These are phyloP conservation scores for Acanthamoeba sp. DNA, from an alignment of 208 protist species.

Conservation along the genomic window DNA sequence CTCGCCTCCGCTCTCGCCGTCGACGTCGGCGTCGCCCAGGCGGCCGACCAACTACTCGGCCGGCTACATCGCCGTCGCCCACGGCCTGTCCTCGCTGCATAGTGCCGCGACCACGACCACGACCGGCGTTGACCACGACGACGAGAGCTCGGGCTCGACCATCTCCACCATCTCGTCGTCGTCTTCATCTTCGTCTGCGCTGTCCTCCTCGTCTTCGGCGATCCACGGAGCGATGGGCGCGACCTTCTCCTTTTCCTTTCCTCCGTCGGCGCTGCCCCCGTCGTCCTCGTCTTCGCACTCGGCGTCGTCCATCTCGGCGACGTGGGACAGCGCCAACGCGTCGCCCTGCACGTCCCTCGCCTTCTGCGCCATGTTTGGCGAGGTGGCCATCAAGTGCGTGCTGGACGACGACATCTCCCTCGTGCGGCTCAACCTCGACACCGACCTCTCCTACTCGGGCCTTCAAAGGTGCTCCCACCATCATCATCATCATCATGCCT, in stretches of 20 bases:
- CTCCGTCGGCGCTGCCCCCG: background rate
- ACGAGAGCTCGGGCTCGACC: background rate
- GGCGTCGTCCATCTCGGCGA: background rate
- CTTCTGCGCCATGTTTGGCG: conserved; percentile 3
- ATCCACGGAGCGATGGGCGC: background rate
- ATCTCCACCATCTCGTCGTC: background rate
- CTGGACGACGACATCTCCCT: conserved; percentile 9
- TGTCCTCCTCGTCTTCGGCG: background rate
- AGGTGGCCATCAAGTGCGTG: conserved; percentile 16
- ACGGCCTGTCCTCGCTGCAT: background rate
- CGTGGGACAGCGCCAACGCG: background rate
- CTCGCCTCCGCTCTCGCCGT: background rate
- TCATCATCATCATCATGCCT: background rate
- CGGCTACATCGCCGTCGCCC: background rate
- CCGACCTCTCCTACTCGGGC: background rate
- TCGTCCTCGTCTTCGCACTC: conserved; percentile 23
- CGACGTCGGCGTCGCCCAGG: background rate
- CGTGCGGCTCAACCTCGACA: conserved; percentile 20
- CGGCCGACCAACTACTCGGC: background rate
- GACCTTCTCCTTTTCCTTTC: conserved; percentile 19
- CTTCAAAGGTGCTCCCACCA: background rate
- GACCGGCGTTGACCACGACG: background rate
- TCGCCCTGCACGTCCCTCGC: background rate
- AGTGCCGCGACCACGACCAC: background rate
- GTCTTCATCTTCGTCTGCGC: background rate